phyloP scores from a whole-genome alignment of 495 filamentous ascomycete species.

The Podospora sp. region DNA sequence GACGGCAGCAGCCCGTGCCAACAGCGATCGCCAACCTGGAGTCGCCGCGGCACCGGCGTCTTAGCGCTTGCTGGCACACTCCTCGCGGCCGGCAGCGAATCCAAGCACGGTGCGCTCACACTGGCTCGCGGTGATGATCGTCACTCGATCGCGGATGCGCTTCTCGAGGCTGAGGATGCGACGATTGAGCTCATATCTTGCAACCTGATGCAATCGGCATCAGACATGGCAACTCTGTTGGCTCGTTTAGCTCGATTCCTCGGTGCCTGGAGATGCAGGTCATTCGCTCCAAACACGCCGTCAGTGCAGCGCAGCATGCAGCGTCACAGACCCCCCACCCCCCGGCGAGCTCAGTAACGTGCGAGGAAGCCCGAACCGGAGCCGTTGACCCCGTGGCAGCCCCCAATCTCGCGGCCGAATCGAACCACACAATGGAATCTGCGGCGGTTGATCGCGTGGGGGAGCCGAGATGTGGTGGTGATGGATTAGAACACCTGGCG shows the following conservation, averaged over 20 bases:
- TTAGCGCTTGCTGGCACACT: slow-evolving; percentile 12
- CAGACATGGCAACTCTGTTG: background rate
- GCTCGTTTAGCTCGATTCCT: background rate
- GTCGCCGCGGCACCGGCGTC: background rate
- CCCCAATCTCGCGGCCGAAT: background rate
- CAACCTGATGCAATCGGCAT: slow-evolving; percentile 1
- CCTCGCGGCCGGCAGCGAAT: slow-evolving; percentile 5
- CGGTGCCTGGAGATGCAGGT: slow-evolving; percentile 9
- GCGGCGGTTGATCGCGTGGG: slow-evolving; percentile 6
- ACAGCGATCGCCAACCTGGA: background rate
- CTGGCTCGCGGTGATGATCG: background rate
- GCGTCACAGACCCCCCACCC: background rate
- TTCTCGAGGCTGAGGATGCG: background rate
- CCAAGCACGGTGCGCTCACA: slow-evolving; percentile 8
- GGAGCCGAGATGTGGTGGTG: slow-evolving; percentile 8
- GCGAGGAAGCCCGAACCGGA: background rate
- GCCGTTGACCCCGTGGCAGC: background rate
- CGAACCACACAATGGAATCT: slow-evolving; percentile 2
- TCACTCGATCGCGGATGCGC: background rate
- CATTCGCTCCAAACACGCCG: slow-evolving; percentile 6
- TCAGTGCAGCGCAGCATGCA: background rate
- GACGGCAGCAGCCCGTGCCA: slow-evolving; percentile 1
- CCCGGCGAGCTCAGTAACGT: background rate
- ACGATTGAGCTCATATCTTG: background rate
- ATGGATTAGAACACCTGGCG: too few relatives aligned